Percentiles rank a stretch among this genome's conserved stretches.
Conservation (phyloP, 2,329 filamentous ascomycete species). For the Penicillium sp. region DNA sequence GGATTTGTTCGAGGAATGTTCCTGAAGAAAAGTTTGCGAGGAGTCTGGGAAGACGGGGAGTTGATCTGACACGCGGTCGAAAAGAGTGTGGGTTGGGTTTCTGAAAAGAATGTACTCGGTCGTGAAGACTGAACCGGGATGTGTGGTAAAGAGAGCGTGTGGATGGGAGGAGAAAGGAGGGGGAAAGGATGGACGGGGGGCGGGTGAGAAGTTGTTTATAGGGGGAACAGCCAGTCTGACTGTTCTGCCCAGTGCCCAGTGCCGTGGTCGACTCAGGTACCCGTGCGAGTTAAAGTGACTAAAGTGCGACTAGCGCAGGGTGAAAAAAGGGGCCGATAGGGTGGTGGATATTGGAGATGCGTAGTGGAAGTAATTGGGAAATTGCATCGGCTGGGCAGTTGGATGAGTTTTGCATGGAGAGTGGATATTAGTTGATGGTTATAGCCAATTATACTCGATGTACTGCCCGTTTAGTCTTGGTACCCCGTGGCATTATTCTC, state of each 20-base stretch:
- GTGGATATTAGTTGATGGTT: neutral
- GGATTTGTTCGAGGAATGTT: conserved; percentile 23
- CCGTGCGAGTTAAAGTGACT: conserved; percentile 1
- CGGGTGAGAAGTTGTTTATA: conserved; percentile 23
- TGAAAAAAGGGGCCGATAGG: conserved; percentile 3
- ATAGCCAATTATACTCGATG: neutral
- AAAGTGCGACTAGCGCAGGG: neutral
- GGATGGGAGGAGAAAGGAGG: conserved; percentile 23
- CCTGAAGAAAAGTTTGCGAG: neutral
- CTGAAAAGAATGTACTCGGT: conserved; percentile 36
- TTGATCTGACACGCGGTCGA: conserved; percentile 15
- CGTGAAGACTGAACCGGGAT: conserved; percentile 23
- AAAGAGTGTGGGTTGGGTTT: conserved; percentile 24
- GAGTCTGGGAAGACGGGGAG: conserved; percentile 5
- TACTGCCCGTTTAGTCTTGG: neutral
- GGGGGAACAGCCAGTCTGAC: neutral
- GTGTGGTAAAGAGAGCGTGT: conserved; percentile 27
- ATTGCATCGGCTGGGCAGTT: conserved; percentile 3
- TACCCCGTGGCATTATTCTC: neutral
- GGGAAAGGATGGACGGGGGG: neutral
- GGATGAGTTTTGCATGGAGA: neutral
- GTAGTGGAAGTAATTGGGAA: neutral
- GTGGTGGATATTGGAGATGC: neutral
- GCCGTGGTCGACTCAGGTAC: conserved; percentile 12
- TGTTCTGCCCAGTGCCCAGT: neutral